Evolutionary conservation across 1,284 basidiomycete genomes (phyloP).

Genomic region (Apiotrichum veenhuisii): DNA sequence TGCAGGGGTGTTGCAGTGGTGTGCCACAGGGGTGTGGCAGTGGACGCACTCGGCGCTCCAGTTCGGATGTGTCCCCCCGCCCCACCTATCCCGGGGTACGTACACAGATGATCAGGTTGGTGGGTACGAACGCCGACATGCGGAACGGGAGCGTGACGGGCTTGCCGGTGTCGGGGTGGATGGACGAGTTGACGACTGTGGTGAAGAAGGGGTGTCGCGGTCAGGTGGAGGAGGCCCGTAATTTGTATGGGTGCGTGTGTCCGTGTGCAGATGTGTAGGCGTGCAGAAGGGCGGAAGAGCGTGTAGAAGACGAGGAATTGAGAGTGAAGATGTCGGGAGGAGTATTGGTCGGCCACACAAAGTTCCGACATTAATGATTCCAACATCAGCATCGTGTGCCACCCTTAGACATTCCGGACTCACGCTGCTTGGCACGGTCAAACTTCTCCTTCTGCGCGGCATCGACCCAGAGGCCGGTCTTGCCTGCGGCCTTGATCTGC

Average conservation of each 20-base stretch:
- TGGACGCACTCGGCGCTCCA: too few species aligned
- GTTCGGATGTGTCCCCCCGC: too few species aligned
- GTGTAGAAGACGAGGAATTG: too few species aligned
- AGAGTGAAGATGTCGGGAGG: too few species aligned
- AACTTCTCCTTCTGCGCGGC: constrained; percentile 38
- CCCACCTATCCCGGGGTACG: too few species aligned
- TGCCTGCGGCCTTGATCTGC: constrained; percentile 41
- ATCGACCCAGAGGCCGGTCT: constrained; percentile 42
- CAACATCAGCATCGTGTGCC: neutral
- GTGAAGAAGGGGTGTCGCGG: neutral
- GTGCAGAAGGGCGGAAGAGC: too few species aligned
- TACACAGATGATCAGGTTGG: constrained; percentile 50
- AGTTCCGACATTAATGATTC: too few species aligned
- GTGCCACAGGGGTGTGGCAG: too few species aligned
- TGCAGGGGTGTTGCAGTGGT: constrained; percentile 7
- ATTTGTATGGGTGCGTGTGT: too few species aligned
- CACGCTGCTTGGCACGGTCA: constrained; percentile 52
- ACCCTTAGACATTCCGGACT: constrained; percentile 14
- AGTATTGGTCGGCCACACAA: too few species aligned
- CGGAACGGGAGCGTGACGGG: constrained; percentile 55
- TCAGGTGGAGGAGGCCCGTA: too few species aligned
- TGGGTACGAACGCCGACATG: constrained; percentile 56
- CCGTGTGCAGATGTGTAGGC: too few species aligned
- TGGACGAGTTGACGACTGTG: constrained; percentile 51
- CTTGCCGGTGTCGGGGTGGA: constrained; percentile 53